phyloP scores from a whole-genome alignment of 2,329 filamentous ascomycete species.

The Colletotrichum sojae region DNA sequence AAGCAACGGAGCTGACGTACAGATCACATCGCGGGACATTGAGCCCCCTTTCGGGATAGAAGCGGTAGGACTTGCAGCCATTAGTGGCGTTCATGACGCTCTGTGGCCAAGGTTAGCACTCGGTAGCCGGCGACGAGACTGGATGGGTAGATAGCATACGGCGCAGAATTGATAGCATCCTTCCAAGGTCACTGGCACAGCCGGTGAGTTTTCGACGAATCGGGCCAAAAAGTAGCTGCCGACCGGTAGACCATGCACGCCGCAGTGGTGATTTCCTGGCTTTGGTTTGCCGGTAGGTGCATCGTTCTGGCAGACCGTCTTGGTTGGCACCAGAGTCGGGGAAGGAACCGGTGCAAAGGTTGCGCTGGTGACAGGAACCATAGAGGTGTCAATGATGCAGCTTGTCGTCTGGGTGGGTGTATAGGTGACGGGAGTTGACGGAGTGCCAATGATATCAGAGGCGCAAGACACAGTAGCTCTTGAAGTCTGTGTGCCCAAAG shows the following conservation, averaged over 20 bases:
- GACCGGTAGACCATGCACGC: slow-evolving; percentile 53
- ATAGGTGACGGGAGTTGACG: slow-evolving; percentile 32
- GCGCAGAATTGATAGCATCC: slow-evolving; percentile 60
- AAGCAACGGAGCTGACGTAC: slow-evolving; percentile 51
- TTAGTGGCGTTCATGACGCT: slow-evolving; percentile 49
- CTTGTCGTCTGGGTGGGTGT: slow-evolving; percentile 21
- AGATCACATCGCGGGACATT: slow-evolving; percentile 53
- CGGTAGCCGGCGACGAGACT: background rate
- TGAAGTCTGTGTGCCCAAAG: background rate
- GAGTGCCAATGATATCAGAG: slow-evolving; percentile 19
- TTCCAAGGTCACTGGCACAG: slow-evolving; percentile 53
- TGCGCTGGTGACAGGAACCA: slow-evolving; percentile 49
- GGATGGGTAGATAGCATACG: slow-evolving; percentile 44
- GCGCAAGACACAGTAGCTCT: background rate
- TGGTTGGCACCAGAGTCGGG: slow-evolving; percentile 47
- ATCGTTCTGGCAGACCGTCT: slow-evolving; percentile 49
- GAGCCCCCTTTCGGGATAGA: slow-evolving; percentile 49
- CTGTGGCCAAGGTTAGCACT: slow-evolving; percentile 39
- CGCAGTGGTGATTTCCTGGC: slow-evolving; percentile 52
- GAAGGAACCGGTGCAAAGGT: slow-evolving; percentile 45
- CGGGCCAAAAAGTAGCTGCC: slow-evolving; percentile 56
- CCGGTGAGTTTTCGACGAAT: slow-evolving; percentile 53
- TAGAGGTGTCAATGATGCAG: slow-evolving; percentile 52
- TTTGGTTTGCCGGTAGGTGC: slow-evolving; percentile 50
- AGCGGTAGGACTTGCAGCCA: slow-evolving; percentile 55